phyloP scores from a whole-genome alignment of 169 alveolate genomes.

The Toxoplasma gondii region DNA sequence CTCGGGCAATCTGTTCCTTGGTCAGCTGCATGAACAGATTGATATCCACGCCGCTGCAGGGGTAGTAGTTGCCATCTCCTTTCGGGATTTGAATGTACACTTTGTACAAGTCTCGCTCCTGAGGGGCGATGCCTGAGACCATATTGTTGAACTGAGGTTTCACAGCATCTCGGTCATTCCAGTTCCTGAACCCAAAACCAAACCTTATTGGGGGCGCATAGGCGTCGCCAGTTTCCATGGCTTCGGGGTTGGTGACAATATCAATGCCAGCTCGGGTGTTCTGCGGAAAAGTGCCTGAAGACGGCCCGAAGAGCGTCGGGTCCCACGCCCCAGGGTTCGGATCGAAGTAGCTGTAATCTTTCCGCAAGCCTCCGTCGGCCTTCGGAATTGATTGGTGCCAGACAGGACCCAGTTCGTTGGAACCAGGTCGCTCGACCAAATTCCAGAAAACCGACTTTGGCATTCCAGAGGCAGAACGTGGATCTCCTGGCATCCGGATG shows the following conservation, averaged over 20 bases:
- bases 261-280: not conserved
- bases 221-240: constrained; percentile 6
- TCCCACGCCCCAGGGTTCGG: constrained; percentile 12
- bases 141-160: not conserved
- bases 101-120: not conserved
- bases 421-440: constrained; percentile 4
- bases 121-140: not conserved
- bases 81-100: constrained; percentile 4
- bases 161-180: not conserved
- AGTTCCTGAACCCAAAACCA: not conserved
- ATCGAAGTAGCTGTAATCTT: not conserved
- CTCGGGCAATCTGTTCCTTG: not conserved
- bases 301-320: not conserved
- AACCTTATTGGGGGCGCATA: not conserved
- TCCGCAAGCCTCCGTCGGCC: not conserved
- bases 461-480: not conserved
- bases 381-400: not conserved
- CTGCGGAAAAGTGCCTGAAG: no score
- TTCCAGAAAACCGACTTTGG: constrained; percentile 2
- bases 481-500: not conserved
- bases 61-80: not conserved
- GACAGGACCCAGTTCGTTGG: not conserved
- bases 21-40: not conserved
- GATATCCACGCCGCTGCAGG: constrained; percentile 2
- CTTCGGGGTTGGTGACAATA: not conserved